Evolutionary conservation across 2,329 filamentous ascomycete genomes (phyloP), one percentile per base, ranked within the genome.

Genomic region (Aspergillus sp.): DNA sequence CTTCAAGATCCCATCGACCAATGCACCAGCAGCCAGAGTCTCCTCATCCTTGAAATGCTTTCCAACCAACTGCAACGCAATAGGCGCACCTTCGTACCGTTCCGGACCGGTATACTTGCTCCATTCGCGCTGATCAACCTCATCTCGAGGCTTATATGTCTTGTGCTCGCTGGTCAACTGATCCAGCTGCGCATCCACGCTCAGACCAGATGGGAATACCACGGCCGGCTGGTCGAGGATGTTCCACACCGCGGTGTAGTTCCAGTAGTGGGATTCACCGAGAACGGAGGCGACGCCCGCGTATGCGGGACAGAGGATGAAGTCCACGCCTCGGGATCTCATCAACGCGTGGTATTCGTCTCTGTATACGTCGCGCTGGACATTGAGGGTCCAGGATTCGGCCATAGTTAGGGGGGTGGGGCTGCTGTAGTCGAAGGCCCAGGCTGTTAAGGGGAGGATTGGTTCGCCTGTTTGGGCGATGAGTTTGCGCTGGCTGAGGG

Each of bases 31-130:
- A 17, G 73, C 74, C 43, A 76, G 43, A 0, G 71, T 74, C 68
- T 81, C 84, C 66, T 87, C 84, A 60, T 86, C 84, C 55, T 84
- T 80, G n/a, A 82, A 78, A 51, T 77, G 78, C 4, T 78, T 73
- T 1, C 81, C 81, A 2, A 84, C 72, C 36, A 86, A 72, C 67
- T 86, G 84, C 17, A 87, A 63, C 0, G 79, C 79, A 9, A 86
- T 76, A 0, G 84, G 83, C 6, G 82, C 72, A 0, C 73, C 73
- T 36, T 78, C 72, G 57, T 73, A 77, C n/a, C 66, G 61, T 57
- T 70, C 67, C 1, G 73, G 71, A 5, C 63, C 59, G 5, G 64
- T 55, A 51, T 75, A 76, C 59, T 73, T 73, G 39, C 52, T 60
- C 73, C 73, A 76, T 55, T 76, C 73, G 3, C 69, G 61, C 55